Conservation (phyloP, 345 rosid species). For the Populus alba region DNA sequence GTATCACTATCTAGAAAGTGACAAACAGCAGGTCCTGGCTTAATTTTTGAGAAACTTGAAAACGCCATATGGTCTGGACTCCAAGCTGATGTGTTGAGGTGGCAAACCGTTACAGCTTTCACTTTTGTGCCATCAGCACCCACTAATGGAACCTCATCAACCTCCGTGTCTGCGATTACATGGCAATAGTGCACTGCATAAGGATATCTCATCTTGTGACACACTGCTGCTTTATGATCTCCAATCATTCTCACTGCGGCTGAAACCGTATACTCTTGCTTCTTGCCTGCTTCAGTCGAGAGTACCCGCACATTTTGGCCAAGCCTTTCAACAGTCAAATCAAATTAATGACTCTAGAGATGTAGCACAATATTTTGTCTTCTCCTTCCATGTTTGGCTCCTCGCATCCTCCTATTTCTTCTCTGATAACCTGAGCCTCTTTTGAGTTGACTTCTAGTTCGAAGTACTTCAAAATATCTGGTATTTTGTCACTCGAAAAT, state of each 20-base stretch:
- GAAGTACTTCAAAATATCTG: neutral
- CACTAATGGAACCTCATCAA: no score
- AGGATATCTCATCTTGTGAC: neutral
- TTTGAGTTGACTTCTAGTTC: neutral
- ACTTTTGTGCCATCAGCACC: no score
- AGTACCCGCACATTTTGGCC: neutral
- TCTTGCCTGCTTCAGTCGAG: neutral
- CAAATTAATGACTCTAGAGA: neutral
- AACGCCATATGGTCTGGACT: no score
- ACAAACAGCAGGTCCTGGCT: no score
- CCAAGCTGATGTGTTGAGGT: no score
- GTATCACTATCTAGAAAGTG: no score
- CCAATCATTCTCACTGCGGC: neutral
- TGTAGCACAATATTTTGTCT: neutral
- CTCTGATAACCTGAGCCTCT: neutral
- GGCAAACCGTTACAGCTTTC: no score
- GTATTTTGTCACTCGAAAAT: neutral
- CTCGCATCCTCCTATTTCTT: neutral
- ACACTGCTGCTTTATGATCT: neutral
- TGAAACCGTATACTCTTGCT: constrained; percentile 1
- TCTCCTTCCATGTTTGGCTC: neutral
- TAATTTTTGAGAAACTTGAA: no score
- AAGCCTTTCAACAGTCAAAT: neutral
- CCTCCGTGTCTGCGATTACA: no score
- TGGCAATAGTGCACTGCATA: constrained; percentile 6